These are phyloP conservation scores for Marasmius tenuissimus DNA, from an alignment of 1,284 basidiomycete species.

Conservation along the genomic window DNA sequence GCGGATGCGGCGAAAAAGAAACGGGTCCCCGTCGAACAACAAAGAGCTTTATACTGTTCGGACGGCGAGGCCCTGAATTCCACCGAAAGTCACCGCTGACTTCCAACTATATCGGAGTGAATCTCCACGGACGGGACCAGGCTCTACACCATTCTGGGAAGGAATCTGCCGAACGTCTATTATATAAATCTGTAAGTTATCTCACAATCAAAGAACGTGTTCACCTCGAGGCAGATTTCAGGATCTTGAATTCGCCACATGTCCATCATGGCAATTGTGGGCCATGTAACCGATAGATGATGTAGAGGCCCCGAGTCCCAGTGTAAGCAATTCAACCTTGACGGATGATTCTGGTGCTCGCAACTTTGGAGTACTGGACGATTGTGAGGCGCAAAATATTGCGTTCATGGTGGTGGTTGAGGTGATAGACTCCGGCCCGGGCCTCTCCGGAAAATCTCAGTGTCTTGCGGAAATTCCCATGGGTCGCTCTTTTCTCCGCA, in stretches of 20 bases:
- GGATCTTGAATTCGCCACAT: constrained; percentile 12
- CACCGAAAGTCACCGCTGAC: constrained; percentile 1
- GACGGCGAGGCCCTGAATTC: background rate
- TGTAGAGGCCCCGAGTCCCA: background rate
- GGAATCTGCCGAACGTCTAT: background rate
- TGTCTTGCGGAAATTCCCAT: too few species aligned
- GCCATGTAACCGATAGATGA: background rate
- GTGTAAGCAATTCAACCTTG: background rate
- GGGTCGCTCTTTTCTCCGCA: too few species aligned
- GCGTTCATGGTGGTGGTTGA: too few species aligned
- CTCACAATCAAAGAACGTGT: constrained; percentile 45
- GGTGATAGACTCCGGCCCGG: too few species aligned
- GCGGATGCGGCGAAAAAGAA: background rate
- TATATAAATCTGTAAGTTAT: constrained; percentile 10
- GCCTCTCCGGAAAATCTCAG: too few species aligned
- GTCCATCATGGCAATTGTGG: background rate
- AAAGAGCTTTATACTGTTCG: constrained; percentile 10
- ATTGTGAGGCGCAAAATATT: too few species aligned
- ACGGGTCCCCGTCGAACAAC: background rate
- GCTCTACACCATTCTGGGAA: constrained; percentile 2
- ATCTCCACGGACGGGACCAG: constrained; percentile 4
- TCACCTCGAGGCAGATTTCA: constrained; percentile 37
- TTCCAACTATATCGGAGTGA: constrained; percentile 3
- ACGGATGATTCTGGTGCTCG: too few species aligned
- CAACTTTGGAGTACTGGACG: too few species aligned